Base-by-base conservation (phyloP, 305 asterid genomes). In the Withania somnifera region DNA sequence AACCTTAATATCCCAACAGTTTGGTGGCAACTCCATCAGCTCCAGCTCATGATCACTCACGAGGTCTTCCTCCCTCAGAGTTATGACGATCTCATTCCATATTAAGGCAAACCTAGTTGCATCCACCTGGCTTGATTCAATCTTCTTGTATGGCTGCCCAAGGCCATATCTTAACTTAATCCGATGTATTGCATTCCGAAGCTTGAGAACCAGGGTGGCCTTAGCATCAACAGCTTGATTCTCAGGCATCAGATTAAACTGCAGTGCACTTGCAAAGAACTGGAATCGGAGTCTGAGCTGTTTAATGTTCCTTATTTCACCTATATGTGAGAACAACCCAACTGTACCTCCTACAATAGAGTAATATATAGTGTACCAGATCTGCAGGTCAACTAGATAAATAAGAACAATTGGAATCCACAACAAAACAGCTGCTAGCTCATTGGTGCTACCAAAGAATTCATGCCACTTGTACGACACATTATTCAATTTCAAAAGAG, bases 211-310 rank as follows among this genome's bases (percentile, higher is more conserved):
- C 50, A 92, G 88, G 10, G 92, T 89, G 68, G 83, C 90, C 86
- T 82, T 86, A 2, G 93, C 84, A 82, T 60, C 85, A 53, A 63
- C 52, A 51, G 47, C 24, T 64, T 83, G 88, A 83, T 88, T 87
- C 85, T 94, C 99, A 0, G 99, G 90, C 89, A 92, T 92, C 81
- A 96, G 87, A 87, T 88, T 94, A 78, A 96, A 96, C 87, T 94
- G 99, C 92, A 96, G 84, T 28, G 99, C 99, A 81, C 98, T 92
- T n/a, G 98, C 96, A 83, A 96, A 96, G 88, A 96, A 94, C 88
- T 93, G 98, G 88, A 96, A 93, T 79, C 99, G 86, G 53, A 96
- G 94, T 30, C 97, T 89, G 64, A 96, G 92, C 88, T 96, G 99
- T 83, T 86, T 80, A 64, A 91, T 85, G 80, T 92, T 94, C 47